phyloP scores from a whole-genome alignment of 148 eudicot genomes.

The Amaranthus hypochondriacus region DNA sequence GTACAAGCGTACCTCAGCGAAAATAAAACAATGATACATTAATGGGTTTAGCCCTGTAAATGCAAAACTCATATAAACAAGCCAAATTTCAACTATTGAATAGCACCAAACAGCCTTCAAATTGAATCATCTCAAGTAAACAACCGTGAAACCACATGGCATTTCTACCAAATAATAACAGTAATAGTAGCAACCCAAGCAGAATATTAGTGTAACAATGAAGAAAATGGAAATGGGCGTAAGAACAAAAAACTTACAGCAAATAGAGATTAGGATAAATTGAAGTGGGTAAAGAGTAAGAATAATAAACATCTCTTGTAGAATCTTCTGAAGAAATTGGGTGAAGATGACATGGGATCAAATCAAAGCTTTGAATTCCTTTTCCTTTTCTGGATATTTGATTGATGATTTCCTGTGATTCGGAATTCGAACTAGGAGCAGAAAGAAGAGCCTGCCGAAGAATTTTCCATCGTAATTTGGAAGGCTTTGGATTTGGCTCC shows the following conservation, averaged over 20 bases:
- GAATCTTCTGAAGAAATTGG: constrained; percentile 15
- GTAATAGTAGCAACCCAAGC: not conserved
- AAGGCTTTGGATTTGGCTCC: constrained; percentile 18
- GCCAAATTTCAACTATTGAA: no score
- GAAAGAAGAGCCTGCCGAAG: constrained; percentile 62
- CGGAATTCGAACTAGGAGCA: constrained; percentile 21
- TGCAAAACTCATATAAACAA: no score
- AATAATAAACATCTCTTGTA: constrained; percentile 37
- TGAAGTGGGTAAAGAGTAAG: constrained; percentile 30
- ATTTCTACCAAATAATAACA: not conserved
- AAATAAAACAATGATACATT: no score
- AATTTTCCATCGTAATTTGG: constrained; percentile 63
- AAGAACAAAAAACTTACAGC: constrained; percentile 37
- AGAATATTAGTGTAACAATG: not conserved
- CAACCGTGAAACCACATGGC: no score
- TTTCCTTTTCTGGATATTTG: constrained; percentile 56
- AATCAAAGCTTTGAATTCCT: constrained; percentile 41
- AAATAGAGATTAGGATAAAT: constrained; percentile 32
- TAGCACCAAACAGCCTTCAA: not conserved
- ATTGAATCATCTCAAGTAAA: not conserved
- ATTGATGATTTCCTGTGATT: constrained; percentile 29
- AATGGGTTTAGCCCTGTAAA: no score
- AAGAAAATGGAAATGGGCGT: not conserved
- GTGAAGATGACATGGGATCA: constrained; percentile 49
- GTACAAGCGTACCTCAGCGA: no score